Percentiles rank a stretch among this genome's conserved stretches.
Conservation (phyloP, 371 early-diverging fungal genomes). For the Apophysomyces sp. region DNA sequence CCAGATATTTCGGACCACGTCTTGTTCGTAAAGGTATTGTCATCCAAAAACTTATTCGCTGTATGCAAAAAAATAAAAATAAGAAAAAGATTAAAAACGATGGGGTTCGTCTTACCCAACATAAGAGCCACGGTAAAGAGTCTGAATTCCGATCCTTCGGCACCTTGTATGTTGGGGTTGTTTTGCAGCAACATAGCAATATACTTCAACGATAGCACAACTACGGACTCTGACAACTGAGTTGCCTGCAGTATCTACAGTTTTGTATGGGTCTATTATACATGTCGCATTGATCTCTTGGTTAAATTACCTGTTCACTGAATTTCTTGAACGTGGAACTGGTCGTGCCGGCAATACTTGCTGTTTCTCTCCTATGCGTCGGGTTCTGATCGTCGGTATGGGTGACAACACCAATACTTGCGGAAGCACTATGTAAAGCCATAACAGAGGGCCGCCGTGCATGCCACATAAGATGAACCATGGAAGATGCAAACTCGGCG, state of each 20-base stretch:
- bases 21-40: conserved; percentile 70
- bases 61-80: background rate
- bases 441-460: conserved; percentile 41
- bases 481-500: conserved; percentile 61
- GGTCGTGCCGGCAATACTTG: conserved; percentile 37
- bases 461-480: conserved; percentile 66
- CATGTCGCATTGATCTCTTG: background rate
- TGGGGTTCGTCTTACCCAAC: conserved; percentile 30
- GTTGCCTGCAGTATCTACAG: conserved; percentile 54
- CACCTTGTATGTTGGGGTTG: conserved; percentile 60
- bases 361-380: conserved; percentile 9
- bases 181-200: conserved; percentile 59
- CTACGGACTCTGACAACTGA: conserved; percentile 63
- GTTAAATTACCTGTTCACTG: conserved; percentile 43
- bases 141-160: conserved; percentile 74
- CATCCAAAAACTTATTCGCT: conserved; percentile 69
- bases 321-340: conserved; percentile 55
- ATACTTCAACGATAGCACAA: conserved; percentile 59
- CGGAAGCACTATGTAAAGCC: conserved; percentile 29
- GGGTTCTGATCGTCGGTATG: background rate
- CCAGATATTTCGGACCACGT: conserved; percentile 70
- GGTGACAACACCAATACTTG: conserved; percentile 7
- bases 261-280: background rate
- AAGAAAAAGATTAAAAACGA: background rate
- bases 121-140: conserved; percentile 80